A percentile compares a stretch with the other conserved stretches of the same genome.
These are phyloP conservation scores for Cladosporium sp. DNA, from an alignment of 2,329 filamentous ascomycete genomes.

Conservation along the genomic window DNA sequence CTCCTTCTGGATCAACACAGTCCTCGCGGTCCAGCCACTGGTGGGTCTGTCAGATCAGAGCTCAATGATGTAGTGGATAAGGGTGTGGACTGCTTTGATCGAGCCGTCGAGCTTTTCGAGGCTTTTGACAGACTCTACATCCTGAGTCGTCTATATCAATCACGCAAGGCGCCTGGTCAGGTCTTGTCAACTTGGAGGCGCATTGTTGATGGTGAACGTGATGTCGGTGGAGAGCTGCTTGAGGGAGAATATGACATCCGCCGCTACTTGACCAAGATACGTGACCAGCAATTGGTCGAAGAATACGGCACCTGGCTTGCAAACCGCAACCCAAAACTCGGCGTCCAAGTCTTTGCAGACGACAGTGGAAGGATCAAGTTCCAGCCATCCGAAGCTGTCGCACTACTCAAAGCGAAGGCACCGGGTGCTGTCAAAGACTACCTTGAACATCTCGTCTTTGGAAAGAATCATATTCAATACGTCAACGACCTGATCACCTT, in stretches of 20 bases:
- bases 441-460: conserved; percentile 90
- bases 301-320: conserved; percentile 95
- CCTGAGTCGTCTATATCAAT: conserved; percentile 91
- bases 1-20: conserved; percentile 72
- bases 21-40: conserved; percentile 56
- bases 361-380: conserved; percentile 77
- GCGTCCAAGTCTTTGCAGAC: conserved; percentile 90
- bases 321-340: conserved; percentile 78
- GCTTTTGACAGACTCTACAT: conserved; percentile 79
- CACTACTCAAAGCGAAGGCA: conserved; percentile 71
- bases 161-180: conserved; percentile 75
- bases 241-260: conserved; percentile 76
- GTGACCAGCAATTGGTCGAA: conserved; percentile 73
- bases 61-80: conserved; percentile 84
- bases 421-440: conserved; percentile 91
- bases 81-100: conserved; percentile 88
- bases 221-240: conserved; percentile 73
- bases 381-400: conserved; percentile 71
- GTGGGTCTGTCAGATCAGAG: conserved; percentile 66
- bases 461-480: conserved; percentile 71
- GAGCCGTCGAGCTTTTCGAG: conserved; percentile 77
- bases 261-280: conserved; percentile 80
- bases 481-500: conserved; percentile 90
- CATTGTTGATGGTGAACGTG: conserved; percentile 80
- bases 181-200: conserved; percentile 87